Evolutionary conservation across 1,139 yeast species (phyloP), one percentile per base, ranked within the genome.

Genomic region (Kodamaea derodonti): DNA sequence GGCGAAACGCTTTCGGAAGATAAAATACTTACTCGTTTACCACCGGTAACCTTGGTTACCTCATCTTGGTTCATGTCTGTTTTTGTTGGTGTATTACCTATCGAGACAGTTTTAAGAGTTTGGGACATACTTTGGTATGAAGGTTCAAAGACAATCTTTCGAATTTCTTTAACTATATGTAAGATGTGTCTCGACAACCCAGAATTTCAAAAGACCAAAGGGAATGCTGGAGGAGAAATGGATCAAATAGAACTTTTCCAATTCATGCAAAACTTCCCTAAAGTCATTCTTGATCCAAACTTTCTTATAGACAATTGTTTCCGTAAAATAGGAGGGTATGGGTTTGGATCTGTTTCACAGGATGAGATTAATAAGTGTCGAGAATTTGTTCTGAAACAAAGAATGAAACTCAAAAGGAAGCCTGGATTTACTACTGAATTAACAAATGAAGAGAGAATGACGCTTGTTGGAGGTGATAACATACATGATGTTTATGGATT

Each of bases 11-110:
- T 72, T 30, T 63, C 75, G 31, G 81, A 78, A 42, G 88, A 82
- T 51, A 65, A 63, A 37, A 82, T 84, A 35, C 66, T 90, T 33
- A 68, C 78, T 14, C 79, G 84, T 45, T 61, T 88, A 33, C 98
- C 98, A 1, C 95, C 97, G 1, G 78, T 92, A 4, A 85, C 97
- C 1, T 69, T 92, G 29, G 95, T 95, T 45, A 90, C 97, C 0
- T 90, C 97, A 0, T 82, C 95, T 32, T 92, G 98, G 98, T 92
- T 92, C 56, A 92, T 92, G 98, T 84, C 96, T 43, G 75, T 87
- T 5, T 92, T 84, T 60, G 87, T 90, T 27, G 95, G 95, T 0
- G 77, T 80, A 2, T 60, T 92, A 27, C 98, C 97, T 0, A 77
- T 86, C 13, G 97, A 92, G 53, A 79, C 95, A 0, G 83, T 86